phyloP scores from a whole-genome alignment of 176 grass and related monocot species.

The Alopecurus myosuroides region DNA sequence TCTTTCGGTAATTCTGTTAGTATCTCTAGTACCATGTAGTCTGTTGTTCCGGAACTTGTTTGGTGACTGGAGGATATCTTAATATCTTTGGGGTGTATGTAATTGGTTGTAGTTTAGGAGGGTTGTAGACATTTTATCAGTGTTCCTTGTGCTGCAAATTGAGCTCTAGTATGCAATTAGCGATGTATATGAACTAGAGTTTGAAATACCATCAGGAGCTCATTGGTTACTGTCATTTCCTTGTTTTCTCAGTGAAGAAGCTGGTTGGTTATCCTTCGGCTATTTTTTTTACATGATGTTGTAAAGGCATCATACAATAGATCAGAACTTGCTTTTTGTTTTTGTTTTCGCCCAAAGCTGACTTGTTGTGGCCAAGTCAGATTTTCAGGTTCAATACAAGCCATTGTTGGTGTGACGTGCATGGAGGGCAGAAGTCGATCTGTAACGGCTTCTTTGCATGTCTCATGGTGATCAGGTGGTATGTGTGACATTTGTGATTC shows the following conservation, averaged over 20 bases:
- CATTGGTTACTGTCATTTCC: neutral
- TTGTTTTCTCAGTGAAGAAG: neutral
- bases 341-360: neutral
- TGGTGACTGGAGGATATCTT: slow-evolving; percentile 5
- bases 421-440: neutral
- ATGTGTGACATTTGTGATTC: neutral
- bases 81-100: slow-evolving; percentile 21
- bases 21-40: neutral
- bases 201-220: neutral
- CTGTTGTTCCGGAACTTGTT: slow-evolving; percentile 14
- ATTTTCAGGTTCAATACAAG: neutral
- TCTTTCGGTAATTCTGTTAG: neutral
- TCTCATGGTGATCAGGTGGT: neutral
- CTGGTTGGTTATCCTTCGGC: neutral
- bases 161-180: neutral
- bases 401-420: neutral
- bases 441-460: neutral
- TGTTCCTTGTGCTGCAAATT: slow-evolving; percentile 14
- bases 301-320: neutral
- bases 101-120: slow-evolving; percentile 31
- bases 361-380: neutral
- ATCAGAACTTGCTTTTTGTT: neutral
- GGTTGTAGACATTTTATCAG: neutral
- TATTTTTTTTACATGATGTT: neutral
- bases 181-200: slow-evolving; percentile 10